phyloP scores from a whole-genome alignment of 2,329 filamentous ascomycete genomes.

The Emergomyces africanus region DNA sequence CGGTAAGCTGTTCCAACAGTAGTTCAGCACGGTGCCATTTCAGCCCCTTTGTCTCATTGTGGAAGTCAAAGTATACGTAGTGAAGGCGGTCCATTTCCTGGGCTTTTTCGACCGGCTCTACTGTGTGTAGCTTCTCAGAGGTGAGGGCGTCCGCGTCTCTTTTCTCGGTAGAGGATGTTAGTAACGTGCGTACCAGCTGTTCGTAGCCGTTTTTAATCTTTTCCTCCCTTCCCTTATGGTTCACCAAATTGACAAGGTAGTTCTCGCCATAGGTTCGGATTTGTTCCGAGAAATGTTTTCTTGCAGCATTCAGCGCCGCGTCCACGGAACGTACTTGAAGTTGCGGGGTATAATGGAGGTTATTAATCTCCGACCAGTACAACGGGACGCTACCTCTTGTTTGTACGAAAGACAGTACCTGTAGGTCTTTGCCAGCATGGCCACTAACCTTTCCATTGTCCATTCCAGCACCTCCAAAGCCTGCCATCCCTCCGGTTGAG shows the following conservation, averaged over 20 bases:
- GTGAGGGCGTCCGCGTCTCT: constrained; percentile 53
- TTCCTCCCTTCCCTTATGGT: constrained; percentile 85
- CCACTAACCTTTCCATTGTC: constrained; percentile 56
- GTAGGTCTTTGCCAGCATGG: constrained; percentile 57
- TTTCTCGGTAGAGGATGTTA: constrained; percentile 54
- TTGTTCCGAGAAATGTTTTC: constrained; percentile 85
- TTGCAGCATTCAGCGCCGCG: constrained; percentile 62
- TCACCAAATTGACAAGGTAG: constrained; percentile 93
- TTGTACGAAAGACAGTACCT: constrained; percentile 89
- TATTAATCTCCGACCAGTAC: constrained; percentile 94
- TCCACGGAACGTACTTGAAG: constrained; percentile 80
- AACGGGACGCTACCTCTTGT: constrained; percentile 92
- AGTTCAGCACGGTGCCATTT: constrained; percentile 85
- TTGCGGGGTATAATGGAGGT: constrained; percentile 78
- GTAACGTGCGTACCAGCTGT: constrained; percentile 65
- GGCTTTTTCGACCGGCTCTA: constrained; percentile 50
- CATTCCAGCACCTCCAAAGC: constrained; percentile 65
- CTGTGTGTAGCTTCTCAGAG: constrained; percentile 66
- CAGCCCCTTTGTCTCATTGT: constrained; percentile 91
- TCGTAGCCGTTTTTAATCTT: constrained; percentile 89
- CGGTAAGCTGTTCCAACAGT: constrained; percentile 67
- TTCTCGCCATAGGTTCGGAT: constrained; percentile 91
- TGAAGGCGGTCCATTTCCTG: constrained; percentile 72
- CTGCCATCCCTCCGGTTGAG: constrained; percentile 56
- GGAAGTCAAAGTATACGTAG: constrained; percentile 98